These are phyloP conservation scores for Mortierella sp. DNA, from an alignment of 371 early-diverging fungal species.

Conservation along the genomic window DNA sequence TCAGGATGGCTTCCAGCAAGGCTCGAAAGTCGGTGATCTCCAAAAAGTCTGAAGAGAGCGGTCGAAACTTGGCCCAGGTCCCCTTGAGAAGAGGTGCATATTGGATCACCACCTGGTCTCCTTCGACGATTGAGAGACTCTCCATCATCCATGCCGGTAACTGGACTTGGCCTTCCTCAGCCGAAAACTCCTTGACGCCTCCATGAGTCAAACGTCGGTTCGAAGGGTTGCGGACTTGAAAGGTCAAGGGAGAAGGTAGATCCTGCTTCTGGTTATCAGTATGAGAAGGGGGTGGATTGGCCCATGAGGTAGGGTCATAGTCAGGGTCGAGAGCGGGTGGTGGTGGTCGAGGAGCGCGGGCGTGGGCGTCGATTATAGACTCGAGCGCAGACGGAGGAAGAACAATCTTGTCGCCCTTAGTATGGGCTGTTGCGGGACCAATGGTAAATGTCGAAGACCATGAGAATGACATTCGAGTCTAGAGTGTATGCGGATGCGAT, in stretches of 20 bases:
- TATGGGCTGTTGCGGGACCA: slow-evolving; percentile 7
- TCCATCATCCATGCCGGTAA: slow-evolving; percentile 72
- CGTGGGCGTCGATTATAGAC: slow-evolving; percentile 57
- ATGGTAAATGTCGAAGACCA: slow-evolving; percentile 42
- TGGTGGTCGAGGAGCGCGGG: slow-evolving; percentile 22
- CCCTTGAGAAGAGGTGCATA: slow-evolving; percentile 72
- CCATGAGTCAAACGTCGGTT: slow-evolving; percentile 61
- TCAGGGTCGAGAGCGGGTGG: slow-evolving; percentile 7
- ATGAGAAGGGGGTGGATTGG: slow-evolving; percentile 4
- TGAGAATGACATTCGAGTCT: slow-evolving; percentile 24
- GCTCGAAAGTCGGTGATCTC: slow-evolving; percentile 78
- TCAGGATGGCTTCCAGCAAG: slow-evolving; percentile 79
- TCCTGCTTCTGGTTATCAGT: slow-evolving; percentile 19
- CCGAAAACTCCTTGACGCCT: slow-evolving; percentile 86
- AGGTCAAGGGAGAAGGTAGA: slow-evolving; percentile 76
- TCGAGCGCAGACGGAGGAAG: slow-evolving; percentile 70
- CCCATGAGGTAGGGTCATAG: slow-evolving; percentile 49
- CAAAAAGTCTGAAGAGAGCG: slow-evolving; percentile 65
- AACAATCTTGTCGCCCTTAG: slow-evolving; percentile 71
- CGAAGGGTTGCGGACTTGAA: slow-evolving; percentile 68
- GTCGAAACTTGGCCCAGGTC: slow-evolving; percentile 74
- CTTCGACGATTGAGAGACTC: slow-evolving; percentile 52
- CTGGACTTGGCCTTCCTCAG: slow-evolving; percentile 60
- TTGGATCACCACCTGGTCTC: slow-evolving; percentile 63
- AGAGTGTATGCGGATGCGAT: not conserved